These are phyloP conservation scores for Wilcoxina mikolae DNA, from an alignment of 495 filamentous ascomycete species.

Conservation along the genomic window DNA sequence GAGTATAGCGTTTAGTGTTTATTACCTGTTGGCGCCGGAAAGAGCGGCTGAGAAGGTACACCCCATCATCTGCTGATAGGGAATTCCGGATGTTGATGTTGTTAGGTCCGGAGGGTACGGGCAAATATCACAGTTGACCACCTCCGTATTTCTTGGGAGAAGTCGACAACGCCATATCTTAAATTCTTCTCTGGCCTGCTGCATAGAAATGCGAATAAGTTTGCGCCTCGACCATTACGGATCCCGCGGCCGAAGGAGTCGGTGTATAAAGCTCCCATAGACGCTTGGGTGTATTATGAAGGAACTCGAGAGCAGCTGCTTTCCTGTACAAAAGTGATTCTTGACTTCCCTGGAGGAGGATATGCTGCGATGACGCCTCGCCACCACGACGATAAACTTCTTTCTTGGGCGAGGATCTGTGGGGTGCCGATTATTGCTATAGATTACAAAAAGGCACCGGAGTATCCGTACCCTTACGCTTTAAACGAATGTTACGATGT, in stretches of 20 bases:
- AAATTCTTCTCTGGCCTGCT: constrained; percentile 50
- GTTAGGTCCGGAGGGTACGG: constrained; percentile 54
- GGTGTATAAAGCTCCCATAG: constrained; percentile 65
- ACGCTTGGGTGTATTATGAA: constrained; percentile 88
- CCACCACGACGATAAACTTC: constrained; percentile 78
- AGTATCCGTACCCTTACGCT: constrained; percentile 88
- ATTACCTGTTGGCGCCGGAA: constrained; percentile 86
- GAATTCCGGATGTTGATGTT: not conserved
- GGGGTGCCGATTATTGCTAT: constrained; percentile 76
- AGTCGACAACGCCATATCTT: constrained; percentile 72
- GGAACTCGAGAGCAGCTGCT: constrained; percentile 63
- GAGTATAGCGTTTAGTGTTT: constrained; percentile 66
- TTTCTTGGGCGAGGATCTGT: constrained; percentile 74
- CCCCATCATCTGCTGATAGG: not conserved
- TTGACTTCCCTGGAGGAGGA: constrained; percentile 88
- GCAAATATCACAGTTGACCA: constrained; percentile 80
- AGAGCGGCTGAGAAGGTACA: constrained; percentile 84
- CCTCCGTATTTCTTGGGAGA: constrained; percentile 88
- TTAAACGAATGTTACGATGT: constrained; percentile 94
- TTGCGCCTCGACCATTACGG: constrained; percentile 62
- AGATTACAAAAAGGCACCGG: constrained; percentile 88
- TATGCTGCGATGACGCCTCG: constrained; percentile 92
- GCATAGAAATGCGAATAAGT: constrained; percentile 63
- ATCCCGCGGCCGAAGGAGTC: constrained; percentile 68
- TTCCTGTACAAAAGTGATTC: constrained; percentile 61